Base-by-base conservation (phyloP, 441 rosid species). In the Populus tomentosa region DNA sequence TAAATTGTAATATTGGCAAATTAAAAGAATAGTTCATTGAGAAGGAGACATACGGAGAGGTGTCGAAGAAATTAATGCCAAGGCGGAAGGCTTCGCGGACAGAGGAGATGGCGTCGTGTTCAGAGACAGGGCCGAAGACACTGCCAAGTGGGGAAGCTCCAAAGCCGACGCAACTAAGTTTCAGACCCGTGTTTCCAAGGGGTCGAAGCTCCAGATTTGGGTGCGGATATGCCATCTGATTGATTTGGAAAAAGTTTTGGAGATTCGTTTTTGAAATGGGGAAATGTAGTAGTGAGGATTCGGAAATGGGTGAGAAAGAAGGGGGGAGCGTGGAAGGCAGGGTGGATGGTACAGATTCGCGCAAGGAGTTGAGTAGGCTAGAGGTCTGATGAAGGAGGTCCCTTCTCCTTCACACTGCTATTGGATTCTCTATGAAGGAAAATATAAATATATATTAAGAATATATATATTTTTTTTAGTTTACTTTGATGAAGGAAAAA, bases 41-140 rank as follows among this genome's bases (percentile, higher is more conserved):
- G 16, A 6, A 9, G 36, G 61, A 71, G 32, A 26, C 16, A 7
- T 89, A 95, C 99, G 99, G 99, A 24, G 97, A 95, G 81, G 99
- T 95, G 81, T 95, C 98, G 78, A 94, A 95, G 90, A 94, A 94
- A 85, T 95, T 95, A 85, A 94, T 91, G 80, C 98, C 95, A 10
- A 84, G 88, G 35, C 85, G 88, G 81, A 94, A 92, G 77, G 99
- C 97, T 67, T 88, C 86, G 72, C 90, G 86, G 42, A 92, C 97
- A 67, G 97, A 77, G 85, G 90, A 89, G 84, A 94, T 30, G 75
- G 97, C 98, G 36, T 94, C 97, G 16, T 77, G 83, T 72, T 95
- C 95, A 13, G 93, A 85, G 75, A 95, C 97, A 3, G 88, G 91
- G 71, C 94, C 95, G 82, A 89, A 94, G 65, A 91, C 92, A 59